Conservation (phyloP, 2,329 filamentous ascomycete species). For the Talaromyces sp. region DNA sequence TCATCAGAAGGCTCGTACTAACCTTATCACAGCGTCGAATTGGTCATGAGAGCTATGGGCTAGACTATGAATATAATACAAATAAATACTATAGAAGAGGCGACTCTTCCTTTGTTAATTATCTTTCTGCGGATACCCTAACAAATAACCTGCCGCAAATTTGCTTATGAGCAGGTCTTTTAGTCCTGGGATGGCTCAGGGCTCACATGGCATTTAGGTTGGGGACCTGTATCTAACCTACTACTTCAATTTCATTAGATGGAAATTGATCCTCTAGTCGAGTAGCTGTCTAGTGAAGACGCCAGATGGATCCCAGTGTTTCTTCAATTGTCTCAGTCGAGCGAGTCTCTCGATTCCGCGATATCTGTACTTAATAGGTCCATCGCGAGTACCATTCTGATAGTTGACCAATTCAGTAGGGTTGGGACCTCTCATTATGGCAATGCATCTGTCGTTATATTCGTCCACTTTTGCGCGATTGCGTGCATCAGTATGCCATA, state of each 20-base stretch:
- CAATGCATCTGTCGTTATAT: not conserved
- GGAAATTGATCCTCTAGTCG: not conserved
- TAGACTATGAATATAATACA: slow-evolving; percentile 22
- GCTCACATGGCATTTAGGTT: not conserved
- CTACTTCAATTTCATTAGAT: no score
- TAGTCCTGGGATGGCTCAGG: not conserved
- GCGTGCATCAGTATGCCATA: not conserved
- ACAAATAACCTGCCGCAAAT: not conserved
- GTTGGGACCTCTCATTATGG: not conserved
- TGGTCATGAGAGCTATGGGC: slow-evolving; percentile 47
- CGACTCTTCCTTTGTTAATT: not conserved
- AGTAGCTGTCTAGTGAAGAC: not conserved
- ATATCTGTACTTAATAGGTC: not conserved
- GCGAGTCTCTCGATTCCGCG: not conserved
- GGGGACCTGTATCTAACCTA: no score
- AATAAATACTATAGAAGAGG: not conserved
- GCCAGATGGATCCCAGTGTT: not conserved
- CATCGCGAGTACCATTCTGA: not conserved
- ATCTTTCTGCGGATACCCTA: not conserved
- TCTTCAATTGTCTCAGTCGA: not conserved
- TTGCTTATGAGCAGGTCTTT: no score
- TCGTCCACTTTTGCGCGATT: not conserved
- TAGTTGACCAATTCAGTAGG: not conserved
- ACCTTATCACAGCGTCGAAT: slow-evolving; percentile 38
- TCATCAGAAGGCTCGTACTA: slow-evolving; percentile 17